These are phyloP conservation scores for Colletotrichum graminicola DNA, from an alignment of 2,329 filamentous ascomycete species.

Conservation along the genomic window DNA sequence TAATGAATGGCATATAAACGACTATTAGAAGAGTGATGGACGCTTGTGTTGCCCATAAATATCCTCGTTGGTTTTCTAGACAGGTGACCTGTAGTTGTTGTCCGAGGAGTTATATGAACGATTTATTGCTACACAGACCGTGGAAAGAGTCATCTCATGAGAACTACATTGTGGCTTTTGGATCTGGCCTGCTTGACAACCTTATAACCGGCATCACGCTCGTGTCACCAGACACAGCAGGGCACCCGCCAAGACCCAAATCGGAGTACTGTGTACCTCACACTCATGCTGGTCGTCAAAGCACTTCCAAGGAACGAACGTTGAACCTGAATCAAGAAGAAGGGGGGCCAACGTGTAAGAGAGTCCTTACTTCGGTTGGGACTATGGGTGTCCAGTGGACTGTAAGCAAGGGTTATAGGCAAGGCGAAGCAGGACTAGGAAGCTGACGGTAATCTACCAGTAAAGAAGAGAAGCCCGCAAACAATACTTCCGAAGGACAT, in stretches of 20 bases:
- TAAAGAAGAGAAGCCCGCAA: neutral
- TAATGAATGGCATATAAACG: neutral
- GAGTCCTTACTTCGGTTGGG: neutral
- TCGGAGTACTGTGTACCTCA: no score
- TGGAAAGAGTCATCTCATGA: neutral
- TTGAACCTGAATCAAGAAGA: neutral
- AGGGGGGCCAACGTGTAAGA: neutral
- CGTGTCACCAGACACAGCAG: neutral
- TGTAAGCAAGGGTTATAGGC: neutral
- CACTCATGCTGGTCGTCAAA: no score
- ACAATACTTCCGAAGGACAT: neutral
- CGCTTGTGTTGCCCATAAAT: neutral
- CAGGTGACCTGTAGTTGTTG: no score
- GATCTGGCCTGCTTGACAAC: neutral
- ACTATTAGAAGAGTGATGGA: neutral
- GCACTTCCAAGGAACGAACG: neutral
- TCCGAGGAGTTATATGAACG: neutral
- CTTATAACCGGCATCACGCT: neutral
- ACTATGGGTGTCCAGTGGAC: no score
- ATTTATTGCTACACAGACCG: neutral
- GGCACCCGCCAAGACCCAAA: no score
- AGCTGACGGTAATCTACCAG: neutral
- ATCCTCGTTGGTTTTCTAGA: neutral
- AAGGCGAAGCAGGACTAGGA: neutral
- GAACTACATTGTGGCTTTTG: neutral